phyloP scores from a whole-genome alignment of 2,329 filamentous ascomycete species.

The Monosporascus sp. region DNA sequence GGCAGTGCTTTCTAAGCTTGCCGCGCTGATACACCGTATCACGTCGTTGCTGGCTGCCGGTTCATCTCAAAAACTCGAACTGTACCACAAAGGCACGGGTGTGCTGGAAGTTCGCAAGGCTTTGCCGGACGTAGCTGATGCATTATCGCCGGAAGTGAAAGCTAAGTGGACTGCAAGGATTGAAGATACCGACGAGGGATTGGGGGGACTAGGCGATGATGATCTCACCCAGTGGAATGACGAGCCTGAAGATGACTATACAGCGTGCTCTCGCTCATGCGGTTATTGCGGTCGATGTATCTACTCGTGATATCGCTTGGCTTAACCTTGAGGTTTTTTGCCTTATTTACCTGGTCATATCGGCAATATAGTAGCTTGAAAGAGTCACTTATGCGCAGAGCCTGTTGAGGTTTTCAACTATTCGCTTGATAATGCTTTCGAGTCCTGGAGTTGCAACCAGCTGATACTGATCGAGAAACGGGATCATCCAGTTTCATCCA shows the following conservation, averaged over 20 bases:
- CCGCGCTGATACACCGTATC: slow-evolving; percentile 4
- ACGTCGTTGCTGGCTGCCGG: not conserved
- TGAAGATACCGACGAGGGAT: not conserved
- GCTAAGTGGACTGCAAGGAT: slow-evolving; percentile 1
- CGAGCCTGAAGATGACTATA: slow-evolving; percentile 1
- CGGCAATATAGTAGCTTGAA: too few species aligned
- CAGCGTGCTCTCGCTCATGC: slow-evolving; percentile 2
- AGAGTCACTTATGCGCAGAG: too few species aligned
- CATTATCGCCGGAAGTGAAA: slow-evolving; percentile 1
- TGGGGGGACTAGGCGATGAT: not conserved
- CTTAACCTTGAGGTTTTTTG: too few species aligned
- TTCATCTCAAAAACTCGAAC: not conserved
- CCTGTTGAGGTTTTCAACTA: too few species aligned
- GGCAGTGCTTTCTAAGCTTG: not conserved
- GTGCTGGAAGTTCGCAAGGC: slow-evolving; percentile 1
- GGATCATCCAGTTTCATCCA: too few species aligned
- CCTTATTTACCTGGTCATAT: too few species aligned
- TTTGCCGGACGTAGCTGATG: not conserved
- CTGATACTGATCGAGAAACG: too few species aligned
- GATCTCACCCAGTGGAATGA: not conserved
- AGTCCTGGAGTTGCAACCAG: too few species aligned
- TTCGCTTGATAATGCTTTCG: too few species aligned
- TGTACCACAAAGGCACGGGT: not conserved
- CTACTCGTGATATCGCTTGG: not conserved
- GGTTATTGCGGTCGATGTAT: slow-evolving; percentile 4